These are phyloP conservation scores for Cladosporium sp. DNA, from an alignment of 2,329 filamentous ascomycete species.

Conservation along the genomic window DNA sequence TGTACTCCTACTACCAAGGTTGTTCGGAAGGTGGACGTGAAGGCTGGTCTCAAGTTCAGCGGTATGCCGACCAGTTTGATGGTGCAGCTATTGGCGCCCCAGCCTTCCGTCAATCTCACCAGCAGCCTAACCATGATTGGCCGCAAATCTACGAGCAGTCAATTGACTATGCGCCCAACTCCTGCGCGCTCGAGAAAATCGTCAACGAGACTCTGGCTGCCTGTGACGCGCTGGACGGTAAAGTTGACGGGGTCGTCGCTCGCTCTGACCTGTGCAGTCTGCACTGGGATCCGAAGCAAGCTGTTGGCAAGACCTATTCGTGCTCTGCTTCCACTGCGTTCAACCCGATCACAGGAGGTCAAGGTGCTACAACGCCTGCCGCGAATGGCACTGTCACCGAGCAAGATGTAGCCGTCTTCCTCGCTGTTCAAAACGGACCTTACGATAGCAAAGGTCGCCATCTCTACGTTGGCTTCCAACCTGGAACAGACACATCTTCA, in stretches of 20 bases:
- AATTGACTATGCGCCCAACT: conserved; percentile 39
- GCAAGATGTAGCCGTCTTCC: conserved; percentile 31
- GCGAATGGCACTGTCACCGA: conserved; percentile 33
- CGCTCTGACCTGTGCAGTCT: conserved; percentile 47
- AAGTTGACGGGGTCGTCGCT: conserved; percentile 51
- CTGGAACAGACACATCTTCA: conserved; percentile 10
- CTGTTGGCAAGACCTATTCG: conserved; percentile 45
- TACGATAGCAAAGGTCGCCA: conserved; percentile 37
- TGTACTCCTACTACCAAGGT: conserved; percentile 51
- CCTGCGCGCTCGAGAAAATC: conserved; percentile 48
- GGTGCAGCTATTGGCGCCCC: conserved; percentile 46
- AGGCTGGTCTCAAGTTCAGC: conserved; percentile 49
- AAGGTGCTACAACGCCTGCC: conserved; percentile 20
- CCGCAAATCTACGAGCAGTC: conserved; percentile 38
- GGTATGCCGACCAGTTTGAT: conserved; percentile 47
- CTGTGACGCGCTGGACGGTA: conserved; percentile 55
- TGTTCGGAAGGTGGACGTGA: conserved; percentile 53
- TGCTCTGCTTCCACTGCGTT: conserved; percentile 32
- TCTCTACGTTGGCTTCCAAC: conserved; percentile 39
- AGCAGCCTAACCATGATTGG: conserved; percentile 44
- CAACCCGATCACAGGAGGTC: conserved; percentile 15
- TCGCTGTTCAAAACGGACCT: conserved; percentile 37
- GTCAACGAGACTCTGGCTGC: conserved; percentile 52
- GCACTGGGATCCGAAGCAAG: conserved; percentile 43
- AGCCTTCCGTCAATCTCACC: conserved; percentile 44